Percentiles rank a stretch among this genome's conserved stretches.
Evolutionary conservation across 73 alveolate genomes (phyloP).

Genomic region (Tetrahymena malaccensis): DNA sequence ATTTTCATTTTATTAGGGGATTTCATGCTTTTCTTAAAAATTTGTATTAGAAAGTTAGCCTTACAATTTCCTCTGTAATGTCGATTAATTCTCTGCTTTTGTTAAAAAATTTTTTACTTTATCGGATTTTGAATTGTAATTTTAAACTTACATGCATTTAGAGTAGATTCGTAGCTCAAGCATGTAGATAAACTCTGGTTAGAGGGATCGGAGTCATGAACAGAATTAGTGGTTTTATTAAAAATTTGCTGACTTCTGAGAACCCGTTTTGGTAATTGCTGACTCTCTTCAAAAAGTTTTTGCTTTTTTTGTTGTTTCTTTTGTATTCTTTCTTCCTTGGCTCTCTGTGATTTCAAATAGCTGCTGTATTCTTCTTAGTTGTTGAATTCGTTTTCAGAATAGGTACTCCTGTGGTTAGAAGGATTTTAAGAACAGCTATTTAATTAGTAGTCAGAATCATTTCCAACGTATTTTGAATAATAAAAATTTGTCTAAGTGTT

Average conservation of each 20-base stretch:
- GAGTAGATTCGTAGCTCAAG: neutral
- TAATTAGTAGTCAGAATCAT: neutral
- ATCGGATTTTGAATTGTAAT: neutral
- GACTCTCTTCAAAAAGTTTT: neutral
- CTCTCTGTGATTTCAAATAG: neutral
- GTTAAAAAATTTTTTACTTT: too few relatives aligned
- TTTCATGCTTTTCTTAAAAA: too few relatives aligned
- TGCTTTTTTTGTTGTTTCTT: neutral
- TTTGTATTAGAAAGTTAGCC: neutral
- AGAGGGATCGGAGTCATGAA: neutral
- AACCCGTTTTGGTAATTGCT: neutral
- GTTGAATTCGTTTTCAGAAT: neutral
- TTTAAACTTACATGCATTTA: neutral
- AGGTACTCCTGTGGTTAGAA: neutral
- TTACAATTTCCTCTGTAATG: neutral
- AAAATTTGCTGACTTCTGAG: neutral
- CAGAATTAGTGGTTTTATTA: neutral
- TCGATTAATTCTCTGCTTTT: neutral
- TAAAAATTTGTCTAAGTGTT: neutral
- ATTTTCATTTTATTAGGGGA: neutral
- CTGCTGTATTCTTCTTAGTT: neutral
- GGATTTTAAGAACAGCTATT: neutral
- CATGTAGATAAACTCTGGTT: neutral
- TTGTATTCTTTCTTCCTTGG: neutral
- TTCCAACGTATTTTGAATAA: neutral